A percentile compares a stretch with the other conserved stretches of the same genome.
These are phyloP conservation scores for Elsinoe ampelina DNA, from an alignment of 2,329 filamentous ascomycete genomes.

Conservation along the genomic window DNA sequence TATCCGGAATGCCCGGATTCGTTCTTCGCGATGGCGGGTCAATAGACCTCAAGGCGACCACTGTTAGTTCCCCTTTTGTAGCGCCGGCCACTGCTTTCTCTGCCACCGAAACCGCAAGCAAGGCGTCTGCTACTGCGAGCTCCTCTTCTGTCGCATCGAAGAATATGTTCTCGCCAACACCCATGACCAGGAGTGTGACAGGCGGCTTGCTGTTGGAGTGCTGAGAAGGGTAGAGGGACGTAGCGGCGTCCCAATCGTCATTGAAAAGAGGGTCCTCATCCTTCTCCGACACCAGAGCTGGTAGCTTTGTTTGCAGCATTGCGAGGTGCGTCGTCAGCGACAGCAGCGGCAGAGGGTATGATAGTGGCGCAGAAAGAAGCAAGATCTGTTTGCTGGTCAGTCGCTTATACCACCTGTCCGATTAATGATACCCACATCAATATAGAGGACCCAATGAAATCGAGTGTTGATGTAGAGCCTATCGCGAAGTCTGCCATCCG, in stretches of 20 bases:
- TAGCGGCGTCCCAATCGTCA: conserved; percentile 88
- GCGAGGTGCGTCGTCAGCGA: conserved; percentile 91
- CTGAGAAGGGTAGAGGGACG: conserved; percentile 60
- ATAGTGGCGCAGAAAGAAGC: conserved; percentile 83
- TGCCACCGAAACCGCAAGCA: conserved; percentile 74
- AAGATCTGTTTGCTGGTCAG: conserved; percentile 54
- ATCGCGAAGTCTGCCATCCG: conserved; percentile 56
- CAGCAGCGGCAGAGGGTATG: conserved; percentile 85
- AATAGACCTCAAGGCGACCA: conserved; percentile 40
- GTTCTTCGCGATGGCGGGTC: conserved; percentile 43
- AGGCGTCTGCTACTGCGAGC: conserved; percentile 81
- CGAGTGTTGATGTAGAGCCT: conserved; percentile 77
- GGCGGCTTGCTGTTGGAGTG: conserved; percentile 51
- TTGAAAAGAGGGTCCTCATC: conserved; percentile 97
- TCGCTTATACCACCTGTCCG: neutral
- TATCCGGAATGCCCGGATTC: conserved; percentile 39
- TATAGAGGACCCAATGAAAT: conserved; percentile 93
- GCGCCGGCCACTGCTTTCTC: conserved; percentile 18
- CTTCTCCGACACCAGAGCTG: conserved; percentile 72
- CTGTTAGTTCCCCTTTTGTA: conserved; percentile 14
- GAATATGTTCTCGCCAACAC: conserved; percentile 77
- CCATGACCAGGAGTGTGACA: conserved; percentile 81
- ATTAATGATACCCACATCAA: conserved; percentile 60
- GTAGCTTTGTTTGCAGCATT: conserved; percentile 76
- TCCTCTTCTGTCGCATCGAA: conserved; percentile 91